Base-by-base conservation (phyloP, 495 filamentous ascomycete species). In the Neurospora sp. region DNA sequence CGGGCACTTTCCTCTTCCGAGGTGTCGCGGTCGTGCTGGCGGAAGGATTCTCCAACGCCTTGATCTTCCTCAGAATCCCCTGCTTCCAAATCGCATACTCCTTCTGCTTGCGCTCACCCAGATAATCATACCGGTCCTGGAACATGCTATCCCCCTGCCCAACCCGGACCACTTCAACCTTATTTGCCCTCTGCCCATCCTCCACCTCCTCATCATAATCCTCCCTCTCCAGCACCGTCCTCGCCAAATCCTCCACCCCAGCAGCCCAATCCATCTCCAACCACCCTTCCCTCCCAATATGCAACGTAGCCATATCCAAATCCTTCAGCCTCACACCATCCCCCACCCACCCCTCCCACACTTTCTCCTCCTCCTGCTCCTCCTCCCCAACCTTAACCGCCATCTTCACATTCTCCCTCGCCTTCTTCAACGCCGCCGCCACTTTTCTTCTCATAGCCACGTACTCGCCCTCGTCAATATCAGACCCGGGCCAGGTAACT, bases 111-210 rank as follows among this genome's bases (percentile, higher is more conserved):
- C 88, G 84, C 31, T 92, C 90, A 71, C 90, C 91, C 76, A 97
- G 78, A 79, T 89, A 96, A 80, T 97, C 93, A 71, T 94, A 90
- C 59, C 88, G 85, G 73, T 92, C 90, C 80, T 96, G 92, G 82
- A 97, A 91, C 92, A 96, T 96, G 3, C 90, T 93, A 16, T 91
- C 91, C 35, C 71, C 88, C 87, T 73, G 85, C 77, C 75, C 81
- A 35, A 81, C 75, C 74, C 80, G 80, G 65, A 81, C 70, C 31
- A 76, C 74, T 71, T 81, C 79, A 7, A 77, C 69, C 18, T 73
- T 76, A 59, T 18, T 69, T 39, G 9, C 73, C 40, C 71, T 74
- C 46, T 80, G 76, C 27, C 37, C 77, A 48, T 78, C 74, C 7
- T 74, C 73, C 16, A 72, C 61, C 14, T 37, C 65, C n/a, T 71